Evolutionary conservation across 1,139 yeast genomes (phyloP), one percentile per base, ranked within the genome.

Genomic region (Yamadazyma mexicana): DNA sequence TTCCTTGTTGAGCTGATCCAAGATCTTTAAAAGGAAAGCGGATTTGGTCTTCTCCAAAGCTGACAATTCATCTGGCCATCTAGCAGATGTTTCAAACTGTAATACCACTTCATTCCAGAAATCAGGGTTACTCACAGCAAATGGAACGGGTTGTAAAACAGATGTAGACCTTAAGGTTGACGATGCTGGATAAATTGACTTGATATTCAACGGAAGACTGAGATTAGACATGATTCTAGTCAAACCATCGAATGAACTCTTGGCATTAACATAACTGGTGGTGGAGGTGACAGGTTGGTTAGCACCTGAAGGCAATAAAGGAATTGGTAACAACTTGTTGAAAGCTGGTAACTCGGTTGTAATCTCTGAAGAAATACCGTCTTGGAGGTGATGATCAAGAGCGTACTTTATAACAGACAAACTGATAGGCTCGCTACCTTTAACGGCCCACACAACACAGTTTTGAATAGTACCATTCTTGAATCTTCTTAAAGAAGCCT

Each of bases 21-120:
- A 75, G 14, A 91, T 77, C 51, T 86, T 85, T 37, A 94, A 60
- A 50, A 92, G 66, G 51, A 94, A 87, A 5, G 98, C 98, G 28
- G 92, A 77, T 58, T 94, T 94, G 14, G 96, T 86, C 54, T 84
- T 83, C 57, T 92, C 98, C 42, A 89, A 67, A 1, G 97, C 91
- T 27, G 73, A 67, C 4, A 88, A 59, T 59, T 92, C 96, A 61
- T 87, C 96, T 1, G 99, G 98, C 99, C 98, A 94, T 59, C 82
- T 81, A n/a, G 81, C 74, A 1, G 96, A 86, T 3, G 87, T 71
- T 64, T 94, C 98, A 61, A 94, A 88, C 61, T 89, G 96, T 34
- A 94, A 61, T 10, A 91, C 74, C 18, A 83, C 81, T 37, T 85
- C 89, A 49, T 86, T 87, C 71, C 87, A 79, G 51, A 85, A 86